A percentile compares a stretch with the other conserved stretches of the same genome.
Evolutionary conservation across 305 asterid species (phyloP).

Genomic region (Petunia hybrid): DNA sequence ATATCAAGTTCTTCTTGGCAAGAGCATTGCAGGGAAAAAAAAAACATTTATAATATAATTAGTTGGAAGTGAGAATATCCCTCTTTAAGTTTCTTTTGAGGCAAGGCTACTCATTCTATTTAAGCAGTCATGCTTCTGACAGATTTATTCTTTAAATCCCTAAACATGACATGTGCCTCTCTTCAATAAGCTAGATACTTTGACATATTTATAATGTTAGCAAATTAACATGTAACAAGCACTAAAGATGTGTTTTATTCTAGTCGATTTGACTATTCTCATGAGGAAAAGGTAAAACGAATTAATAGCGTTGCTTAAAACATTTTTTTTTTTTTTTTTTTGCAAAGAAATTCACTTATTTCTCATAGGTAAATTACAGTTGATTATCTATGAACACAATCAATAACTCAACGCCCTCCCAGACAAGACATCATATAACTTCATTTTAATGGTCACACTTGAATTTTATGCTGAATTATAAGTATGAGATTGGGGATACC

Average conservation of each 20-base stretch:
- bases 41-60: not conserved
- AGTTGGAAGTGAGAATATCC: not conserved
- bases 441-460: too few species aligned
- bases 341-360: too few species aligned
- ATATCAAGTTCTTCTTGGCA: not conserved
- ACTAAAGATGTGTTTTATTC: not conserved
- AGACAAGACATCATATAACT: too few species aligned
- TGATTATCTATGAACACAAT: too few species aligned
- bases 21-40: not conserved
- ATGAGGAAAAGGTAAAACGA: too few species aligned
- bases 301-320: too few species aligned
- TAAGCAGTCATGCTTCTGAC: not conserved
- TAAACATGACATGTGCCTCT: constrained; percentile 10
- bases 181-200: not conserved
- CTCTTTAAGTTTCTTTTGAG: not conserved
- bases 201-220: not conserved
- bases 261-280: not conserved
- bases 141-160: not conserved
- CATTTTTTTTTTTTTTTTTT: too few species aligned
- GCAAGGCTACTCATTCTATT: not conserved
- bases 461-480: too few species aligned
- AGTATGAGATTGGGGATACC: too few species aligned
- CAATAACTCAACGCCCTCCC: too few species aligned
- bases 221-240: not conserved
- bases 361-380: too few species aligned